Evolutionary conservation across 2,329 filamentous ascomycete species (phyloP).

Genomic region (Helminthosporium solani): DNA sequence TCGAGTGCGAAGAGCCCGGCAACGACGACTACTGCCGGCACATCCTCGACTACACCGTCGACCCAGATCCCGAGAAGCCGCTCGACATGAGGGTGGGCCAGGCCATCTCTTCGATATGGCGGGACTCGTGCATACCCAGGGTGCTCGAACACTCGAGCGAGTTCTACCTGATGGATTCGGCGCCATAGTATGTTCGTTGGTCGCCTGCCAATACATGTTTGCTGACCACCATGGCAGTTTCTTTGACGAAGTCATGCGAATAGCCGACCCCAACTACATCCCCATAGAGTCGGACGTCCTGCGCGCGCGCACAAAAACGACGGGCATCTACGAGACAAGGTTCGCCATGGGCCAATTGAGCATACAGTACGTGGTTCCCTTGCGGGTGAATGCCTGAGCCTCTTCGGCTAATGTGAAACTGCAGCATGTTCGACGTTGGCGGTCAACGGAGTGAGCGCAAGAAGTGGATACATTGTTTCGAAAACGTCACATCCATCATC

Average conservation of each 20-base stretch:
- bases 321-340: slow-evolving; percentile 96
- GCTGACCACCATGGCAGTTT: slow-evolving; percentile 65
- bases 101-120: slow-evolving; percentile 86
- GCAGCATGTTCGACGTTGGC: slow-evolving; percentile 98
- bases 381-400: slow-evolving; percentile 8
- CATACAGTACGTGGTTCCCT: slow-evolving; percentile 76
- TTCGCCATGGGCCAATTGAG: slow-evolving; percentile 98
- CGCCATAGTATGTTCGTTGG: slow-evolving; percentile 75
- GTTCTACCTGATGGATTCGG: slow-evolving; percentile 99
- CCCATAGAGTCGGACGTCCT: slow-evolving; percentile 94
- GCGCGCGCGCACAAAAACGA: slow-evolving; percentile 94
- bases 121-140: slow-evolving; percentile 76
- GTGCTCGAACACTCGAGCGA: slow-evolving; percentile 94
- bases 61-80: slow-evolving; percentile 82
- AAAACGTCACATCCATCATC: slow-evolving; percentile 99
- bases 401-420: slow-evolving; percentile 33
- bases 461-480: slow-evolving; percentile 99
- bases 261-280: slow-evolving; percentile 80
- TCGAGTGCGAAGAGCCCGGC: slow-evolving; percentile 70
- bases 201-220: neutral
- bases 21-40: slow-evolving; percentile 77
- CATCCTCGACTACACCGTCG: slow-evolving; percentile 82
- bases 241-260: slow-evolving; percentile 87
- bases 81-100: slow-evolving; percentile 79
- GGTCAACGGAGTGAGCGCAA: slow-evolving; percentile 96